A percentile compares a stretch with the other conserved stretches of the same genome.
These are phyloP conservation scores for Yarrowia yakushimensis DNA, from an alignment of 805 yeast genomes.

Conservation along the genomic window DNA sequence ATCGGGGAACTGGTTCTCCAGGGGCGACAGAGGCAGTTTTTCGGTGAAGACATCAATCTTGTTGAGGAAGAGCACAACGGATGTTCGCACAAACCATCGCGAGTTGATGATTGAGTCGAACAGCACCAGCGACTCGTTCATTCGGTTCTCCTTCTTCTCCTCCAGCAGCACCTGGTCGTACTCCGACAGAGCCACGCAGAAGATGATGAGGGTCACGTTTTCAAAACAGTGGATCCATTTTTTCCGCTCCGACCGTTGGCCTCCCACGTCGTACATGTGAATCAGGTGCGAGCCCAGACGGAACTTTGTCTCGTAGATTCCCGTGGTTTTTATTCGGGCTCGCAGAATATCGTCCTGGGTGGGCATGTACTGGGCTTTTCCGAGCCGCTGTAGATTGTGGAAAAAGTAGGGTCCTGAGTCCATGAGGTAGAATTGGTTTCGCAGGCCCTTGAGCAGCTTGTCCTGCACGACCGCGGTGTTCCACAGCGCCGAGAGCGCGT, in stretches of 20 bases:
- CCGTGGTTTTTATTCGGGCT: constrained; percentile 88
- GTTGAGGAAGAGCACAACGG: constrained; percentile 80
- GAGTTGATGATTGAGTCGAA: constrained; percentile 91
- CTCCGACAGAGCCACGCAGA: constrained; percentile 87
- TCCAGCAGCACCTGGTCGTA: constrained; percentile 84
- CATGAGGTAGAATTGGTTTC: constrained; percentile 72
- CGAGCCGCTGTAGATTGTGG: constrained; percentile 59
- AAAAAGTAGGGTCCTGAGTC: constrained; percentile 77
- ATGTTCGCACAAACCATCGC: constrained; percentile 85
- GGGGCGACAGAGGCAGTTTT: constrained; percentile 74
- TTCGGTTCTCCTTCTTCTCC: constrained; percentile 62
- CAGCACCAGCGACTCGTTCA: constrained; percentile 75
- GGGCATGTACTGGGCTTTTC: constrained; percentile 61
- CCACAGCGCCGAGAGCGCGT: constrained; percentile 52
- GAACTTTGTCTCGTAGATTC: constrained; percentile 80
- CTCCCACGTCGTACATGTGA: constrained; percentile 84
- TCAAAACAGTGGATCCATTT: constrained; percentile 98
- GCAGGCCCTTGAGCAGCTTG: constrained; percentile 47
- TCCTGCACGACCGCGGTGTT: constrained; percentile 54
- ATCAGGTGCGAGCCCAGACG: constrained; percentile 65
- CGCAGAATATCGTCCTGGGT: constrained; percentile 72
- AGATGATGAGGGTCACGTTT: constrained; percentile 82
- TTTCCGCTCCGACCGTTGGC: constrained; percentile 91
- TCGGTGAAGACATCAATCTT: constrained; percentile 88
- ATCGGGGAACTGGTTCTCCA: constrained; percentile 82